Percentiles rank a stretch among this genome's conserved stretches.
phyloP scores from a whole-genome alignment of 2,329 filamentous ascomycete genomes.

The Talaromyces sp. region DNA sequence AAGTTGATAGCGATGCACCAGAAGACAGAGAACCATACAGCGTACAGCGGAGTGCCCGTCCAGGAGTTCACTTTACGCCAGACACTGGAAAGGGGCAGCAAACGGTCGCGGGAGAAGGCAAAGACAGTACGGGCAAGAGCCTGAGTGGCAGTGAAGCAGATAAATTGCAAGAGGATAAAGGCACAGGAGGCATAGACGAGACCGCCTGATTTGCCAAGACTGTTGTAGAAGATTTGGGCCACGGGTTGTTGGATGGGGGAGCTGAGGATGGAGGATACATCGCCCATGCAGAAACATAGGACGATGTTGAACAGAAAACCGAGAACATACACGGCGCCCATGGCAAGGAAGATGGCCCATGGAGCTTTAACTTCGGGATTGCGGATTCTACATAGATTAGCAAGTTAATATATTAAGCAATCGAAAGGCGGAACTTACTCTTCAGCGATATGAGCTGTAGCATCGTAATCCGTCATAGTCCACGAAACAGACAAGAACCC shows the following conservation, averaged over 20 bases:
- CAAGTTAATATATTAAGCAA: conserved; percentile 20
- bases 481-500: conserved; percentile 57
- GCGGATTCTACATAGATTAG: conserved; percentile 32
- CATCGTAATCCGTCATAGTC: conserved; percentile 56
- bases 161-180: conserved; percentile 40
- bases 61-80: conserved; percentile 48
- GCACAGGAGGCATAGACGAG: conserved; percentile 54
- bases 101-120: conserved; percentile 51
- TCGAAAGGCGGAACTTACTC: conserved; percentile 29
- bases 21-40: conserved; percentile 53
- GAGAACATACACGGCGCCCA: conserved; percentile 51
- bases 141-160: conserved; percentile 29
- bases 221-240: conserved; percentile 55
- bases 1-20: conserved; percentile 55
- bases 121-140: conserved; percentile 49
- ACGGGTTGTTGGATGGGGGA: conserved; percentile 50
- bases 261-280: conserved; percentile 43
- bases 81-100: conserved; percentile 44
- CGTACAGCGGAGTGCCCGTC: conserved; percentile 50
- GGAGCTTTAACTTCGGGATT: conserved; percentile 49
- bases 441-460: conserved; percentile 47
- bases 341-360: conserved; percentile 54
- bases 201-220: conserved; percentile 47
- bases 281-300: conserved; percentile 54
- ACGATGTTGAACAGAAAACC: conserved; percentile 57